phyloP scores from a whole-genome alignment of 139 green algal genomes.

The Chlorella sp. region DNA sequence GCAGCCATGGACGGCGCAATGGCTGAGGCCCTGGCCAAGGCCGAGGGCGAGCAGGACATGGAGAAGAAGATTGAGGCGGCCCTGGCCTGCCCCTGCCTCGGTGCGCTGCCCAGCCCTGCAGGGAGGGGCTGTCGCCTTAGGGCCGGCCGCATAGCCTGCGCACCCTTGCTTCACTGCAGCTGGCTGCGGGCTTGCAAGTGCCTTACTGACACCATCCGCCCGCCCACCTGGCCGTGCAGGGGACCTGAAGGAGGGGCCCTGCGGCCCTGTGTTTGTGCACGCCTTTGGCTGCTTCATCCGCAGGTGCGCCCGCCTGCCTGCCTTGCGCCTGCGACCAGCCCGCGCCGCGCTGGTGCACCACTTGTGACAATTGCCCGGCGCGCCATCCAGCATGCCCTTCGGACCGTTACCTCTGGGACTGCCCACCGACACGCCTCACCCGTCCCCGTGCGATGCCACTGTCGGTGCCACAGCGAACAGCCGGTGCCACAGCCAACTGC shows the following conservation, averaged over 20 bases:
- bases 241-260: conserved; percentile 49
- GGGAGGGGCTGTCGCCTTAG: too few species aligned
- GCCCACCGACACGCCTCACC: too few species aligned
- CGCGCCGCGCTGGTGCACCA: too few species aligned
- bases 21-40: conserved; percentile 29
- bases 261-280: conserved; percentile 36
- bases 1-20: conserved; percentile 20
- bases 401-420: too few species aligned
- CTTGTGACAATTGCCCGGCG: too few species aligned
- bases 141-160: not conserved
- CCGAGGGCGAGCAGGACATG: conserved; percentile 39
- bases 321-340: too few species aligned
- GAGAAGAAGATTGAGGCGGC: conserved; percentile 52
- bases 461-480: too few species aligned
- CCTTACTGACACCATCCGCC: not conserved
- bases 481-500: too few species aligned
- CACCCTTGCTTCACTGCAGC: not conserved
- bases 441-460: too few species aligned
- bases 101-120: not conserved
- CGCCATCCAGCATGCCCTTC: too few species aligned
- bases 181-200: not conserved
- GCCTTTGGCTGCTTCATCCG: conserved; percentile 51
- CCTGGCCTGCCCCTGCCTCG: conserved; percentile 48
- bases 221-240: conserved; percentile 9
- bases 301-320: too few species aligned